Conservation (phyloP, 1,284 basidiomycete species). For the Irpex sp. region DNA sequence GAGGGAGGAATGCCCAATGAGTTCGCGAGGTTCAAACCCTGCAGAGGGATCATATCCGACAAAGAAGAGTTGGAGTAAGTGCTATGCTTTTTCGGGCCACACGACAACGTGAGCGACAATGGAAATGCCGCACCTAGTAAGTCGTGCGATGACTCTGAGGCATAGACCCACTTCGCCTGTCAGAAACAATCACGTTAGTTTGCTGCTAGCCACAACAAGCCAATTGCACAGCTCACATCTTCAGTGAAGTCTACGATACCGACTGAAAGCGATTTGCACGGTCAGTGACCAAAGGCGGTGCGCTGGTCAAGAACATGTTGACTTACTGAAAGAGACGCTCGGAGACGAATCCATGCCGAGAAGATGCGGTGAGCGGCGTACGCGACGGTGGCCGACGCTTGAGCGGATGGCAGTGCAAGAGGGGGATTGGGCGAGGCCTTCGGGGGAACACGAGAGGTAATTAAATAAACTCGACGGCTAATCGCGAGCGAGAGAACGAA, state of each 20-base stretch:
- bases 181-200: constrained; percentile 5
- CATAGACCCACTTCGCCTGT: constrained; percentile 68
- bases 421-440: background rate
- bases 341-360: constrained; percentile 40
- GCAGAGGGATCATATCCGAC: background rate
- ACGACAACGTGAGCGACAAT: background rate
- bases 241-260: constrained; percentile 74
- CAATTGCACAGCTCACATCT: constrained; percentile 39
- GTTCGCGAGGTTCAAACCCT: constrained; percentile 59
- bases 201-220: constrained; percentile 11
- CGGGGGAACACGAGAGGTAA: too few species aligned
- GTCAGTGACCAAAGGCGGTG: background rate
- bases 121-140: constrained; percentile 51
- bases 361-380: background rate
- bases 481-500: too few species aligned
- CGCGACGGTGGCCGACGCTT: background rate
- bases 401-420: background rate
- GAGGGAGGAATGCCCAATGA: constrained; percentile 60
- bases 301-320: constrained; percentile 1
- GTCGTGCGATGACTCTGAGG: constrained; percentile 67
- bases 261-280: constrained; percentile 35
- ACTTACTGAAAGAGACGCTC: constrained; percentile 69
- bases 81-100: background rate
- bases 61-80: constrained; percentile 2
- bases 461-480: background rate